Evolutionary conservation across 768 basidiomycete species (phyloP).

Genomic region (Phaeolepiota aurea): DNA sequence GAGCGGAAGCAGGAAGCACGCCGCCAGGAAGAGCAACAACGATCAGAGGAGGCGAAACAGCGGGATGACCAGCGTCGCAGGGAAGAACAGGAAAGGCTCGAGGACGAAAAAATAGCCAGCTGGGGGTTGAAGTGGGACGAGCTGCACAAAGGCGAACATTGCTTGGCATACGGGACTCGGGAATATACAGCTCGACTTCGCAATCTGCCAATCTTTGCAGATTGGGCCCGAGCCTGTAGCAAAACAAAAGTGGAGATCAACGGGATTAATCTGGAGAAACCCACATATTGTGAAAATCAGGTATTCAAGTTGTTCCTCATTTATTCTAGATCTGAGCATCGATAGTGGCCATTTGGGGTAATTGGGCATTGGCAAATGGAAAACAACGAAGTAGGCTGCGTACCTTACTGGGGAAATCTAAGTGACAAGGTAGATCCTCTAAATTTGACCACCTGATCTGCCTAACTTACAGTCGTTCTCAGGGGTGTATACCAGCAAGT

Average conservation of each 20-base stretch:
- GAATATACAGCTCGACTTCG: constrained; percentile 21
- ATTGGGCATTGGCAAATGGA: constrained; percentile 22
- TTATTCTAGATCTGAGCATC: neutral
- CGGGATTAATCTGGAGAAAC: constrained; percentile 12
- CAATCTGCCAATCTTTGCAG: constrained; percentile 17
- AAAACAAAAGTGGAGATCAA: constrained; percentile 18
- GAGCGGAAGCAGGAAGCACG: neutral
- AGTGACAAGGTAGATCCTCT: constrained; percentile 15
- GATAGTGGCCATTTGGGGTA: constrained; percentile 20
- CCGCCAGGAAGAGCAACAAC: neutral
- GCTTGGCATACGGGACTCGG: constrained; percentile 17
- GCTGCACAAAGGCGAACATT: constrained; percentile 13
- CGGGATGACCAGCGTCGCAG: neutral
- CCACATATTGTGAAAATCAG: constrained; percentile 18
- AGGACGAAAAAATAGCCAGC: neutral
- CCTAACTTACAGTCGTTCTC: constrained; percentile 1
- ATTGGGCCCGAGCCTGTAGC: constrained; percentile 17
- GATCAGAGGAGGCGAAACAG: neutral
- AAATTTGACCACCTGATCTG: neutral
- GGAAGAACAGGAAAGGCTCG: neutral
- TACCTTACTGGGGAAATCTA: constrained; percentile 20
- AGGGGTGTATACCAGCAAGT: constrained; percentile 18
- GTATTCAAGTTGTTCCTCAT: constrained; percentile 9
- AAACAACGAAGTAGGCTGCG: constrained; percentile 16
- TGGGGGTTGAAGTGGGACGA: constrained; percentile 15